Evolutionary conservation across 441 rosid genomes (phyloP), one percentile per base, ranked within the genome.

Genomic region (Bruguiera hainesii): DNA sequence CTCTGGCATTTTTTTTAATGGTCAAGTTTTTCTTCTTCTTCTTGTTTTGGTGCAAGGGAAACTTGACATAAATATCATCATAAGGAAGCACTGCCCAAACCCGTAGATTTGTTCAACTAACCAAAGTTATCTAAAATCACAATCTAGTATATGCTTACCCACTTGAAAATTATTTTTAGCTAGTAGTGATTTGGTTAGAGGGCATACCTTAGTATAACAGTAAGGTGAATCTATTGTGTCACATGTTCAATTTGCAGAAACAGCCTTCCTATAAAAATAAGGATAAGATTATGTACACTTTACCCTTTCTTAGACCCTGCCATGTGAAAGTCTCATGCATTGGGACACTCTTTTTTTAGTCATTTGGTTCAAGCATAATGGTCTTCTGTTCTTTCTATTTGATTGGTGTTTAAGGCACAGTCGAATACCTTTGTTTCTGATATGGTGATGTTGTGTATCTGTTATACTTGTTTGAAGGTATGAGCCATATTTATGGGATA

Each of bases 401-500:
- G 48, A 2, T 61, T 49, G 46, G 46, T 60, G 28, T 23, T 65
- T 28, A 25, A 37, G 33, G 56, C 23, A 51, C 57, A 25, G 6
- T 58, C 6, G 58, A 46, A n/a, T 35, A 13, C 66, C 52, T 48
- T 11, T 31, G 39, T 61, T 61, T 75, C 71, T 74, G 71, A 67
- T n/a, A 26, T 20, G 35, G 49, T 64, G 10, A 8, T 64, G 26
- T 72, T 60, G 62, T 66, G 75, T 76, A 64, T 52, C 65, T 73
- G 58, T 68, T 79, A 73, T 66, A 42, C 61, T 55, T 28, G 58
- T 66, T n/a, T 74, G 15, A 73, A 82, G 98, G 88, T 94, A 89
- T 61, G 95, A 95, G 82, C 93, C 96, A 48, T 90, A 86, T 78
- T 86, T 95, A 29, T 87, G 97, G 96, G 99, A 89, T 81, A 95